Conservation (phyloP, 495 filamentous ascomycete genomes). For the Ramalina intermedia region DNA sequence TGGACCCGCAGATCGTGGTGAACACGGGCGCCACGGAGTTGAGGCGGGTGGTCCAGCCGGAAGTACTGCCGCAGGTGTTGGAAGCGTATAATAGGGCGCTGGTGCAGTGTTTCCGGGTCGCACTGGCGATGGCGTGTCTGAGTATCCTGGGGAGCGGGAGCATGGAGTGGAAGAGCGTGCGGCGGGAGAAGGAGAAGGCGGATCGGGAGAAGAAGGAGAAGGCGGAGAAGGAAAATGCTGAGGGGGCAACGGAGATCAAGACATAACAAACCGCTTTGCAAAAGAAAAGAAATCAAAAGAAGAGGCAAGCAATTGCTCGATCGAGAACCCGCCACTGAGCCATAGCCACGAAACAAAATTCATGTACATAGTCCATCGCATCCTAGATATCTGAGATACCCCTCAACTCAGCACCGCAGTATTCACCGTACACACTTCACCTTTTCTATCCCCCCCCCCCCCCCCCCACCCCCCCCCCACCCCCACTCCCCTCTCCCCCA, state of each 20-base stretch:
- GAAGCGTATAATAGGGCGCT: conserved; percentile 45
- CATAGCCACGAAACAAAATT: too few relatives aligned
- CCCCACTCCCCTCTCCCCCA: too few relatives aligned
- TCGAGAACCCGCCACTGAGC: too few relatives aligned
- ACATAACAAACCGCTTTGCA: not conserved
- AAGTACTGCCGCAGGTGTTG: conserved; percentile 28
- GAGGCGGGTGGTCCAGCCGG: conserved; percentile 23
- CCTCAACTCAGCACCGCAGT: too few relatives aligned
- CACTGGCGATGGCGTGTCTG: conserved; percentile 37
- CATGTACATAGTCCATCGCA: too few relatives aligned
- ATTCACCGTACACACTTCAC: too few relatives aligned
- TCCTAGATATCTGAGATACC: too few relatives aligned
- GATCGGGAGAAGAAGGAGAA: conserved; percentile 6
- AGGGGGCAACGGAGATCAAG: not conserved
- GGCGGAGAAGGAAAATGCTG: not conserved
- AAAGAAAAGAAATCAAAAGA: not conserved
- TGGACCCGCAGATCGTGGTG: conserved; percentile 35
- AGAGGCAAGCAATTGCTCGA: too few relatives aligned
- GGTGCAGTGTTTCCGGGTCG: conserved; percentile 35
- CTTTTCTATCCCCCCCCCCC: too few relatives aligned
- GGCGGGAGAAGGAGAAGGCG: conserved; percentile 21
- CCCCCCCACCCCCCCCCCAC: too few relatives aligned
- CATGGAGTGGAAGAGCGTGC: conserved; percentile 51
- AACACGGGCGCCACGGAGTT: conserved; percentile 45
- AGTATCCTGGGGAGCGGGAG: conserved; percentile 34